Conservation (phyloP, 495 filamentous ascomycete genomes). For the Penicillium cinerascens region DNA sequence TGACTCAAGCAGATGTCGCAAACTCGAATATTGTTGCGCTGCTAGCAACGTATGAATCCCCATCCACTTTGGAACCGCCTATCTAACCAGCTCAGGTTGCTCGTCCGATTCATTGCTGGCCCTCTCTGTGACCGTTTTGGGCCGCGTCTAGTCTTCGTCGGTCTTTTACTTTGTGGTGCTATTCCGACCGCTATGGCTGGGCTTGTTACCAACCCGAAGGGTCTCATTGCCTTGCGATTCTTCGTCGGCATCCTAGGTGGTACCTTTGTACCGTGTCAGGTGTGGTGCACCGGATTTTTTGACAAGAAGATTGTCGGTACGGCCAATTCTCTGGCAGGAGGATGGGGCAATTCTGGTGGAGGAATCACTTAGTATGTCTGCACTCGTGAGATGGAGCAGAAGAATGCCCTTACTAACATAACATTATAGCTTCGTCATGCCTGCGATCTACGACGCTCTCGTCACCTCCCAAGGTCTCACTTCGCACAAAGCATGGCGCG, state of each 20-base stretch:
- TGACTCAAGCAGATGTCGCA: constrained; percentile 67
- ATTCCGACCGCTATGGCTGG: constrained; percentile 85
- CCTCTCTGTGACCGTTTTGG: constrained; percentile 83
- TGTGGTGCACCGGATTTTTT: constrained; percentile 94
- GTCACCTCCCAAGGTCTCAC: constrained; percentile 54
- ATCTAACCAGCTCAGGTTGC: constrained; percentile 50
- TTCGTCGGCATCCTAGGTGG: constrained; percentile 93
- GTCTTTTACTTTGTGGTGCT: constrained; percentile 66
- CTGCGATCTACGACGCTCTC: constrained; percentile 82
- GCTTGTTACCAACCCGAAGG: constrained; percentile 62
- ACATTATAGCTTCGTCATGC: constrained; percentile 77
- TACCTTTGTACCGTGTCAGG: constrained; percentile 90
- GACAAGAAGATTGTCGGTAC: constrained; percentile 94
- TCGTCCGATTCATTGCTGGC: constrained; percentile 79
- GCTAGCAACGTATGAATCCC: constrained; percentile 64
- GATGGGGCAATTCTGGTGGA: constrained; percentile 86
- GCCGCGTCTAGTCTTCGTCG: constrained; percentile 76
- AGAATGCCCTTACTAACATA: neutral
- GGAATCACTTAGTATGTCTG: constrained; percentile 63
- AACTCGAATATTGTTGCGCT: constrained; percentile 94
- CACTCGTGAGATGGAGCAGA: neutral
- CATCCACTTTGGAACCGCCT: neutral
- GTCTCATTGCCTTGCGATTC: constrained; percentile 78
- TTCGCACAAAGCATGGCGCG: constrained; percentile 73
- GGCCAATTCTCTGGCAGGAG: constrained; percentile 82